These are phyloP conservation scores for Carex pumila DNA, from an alignment of 176 grass and related monocot species.

Conservation along the genomic window DNA sequence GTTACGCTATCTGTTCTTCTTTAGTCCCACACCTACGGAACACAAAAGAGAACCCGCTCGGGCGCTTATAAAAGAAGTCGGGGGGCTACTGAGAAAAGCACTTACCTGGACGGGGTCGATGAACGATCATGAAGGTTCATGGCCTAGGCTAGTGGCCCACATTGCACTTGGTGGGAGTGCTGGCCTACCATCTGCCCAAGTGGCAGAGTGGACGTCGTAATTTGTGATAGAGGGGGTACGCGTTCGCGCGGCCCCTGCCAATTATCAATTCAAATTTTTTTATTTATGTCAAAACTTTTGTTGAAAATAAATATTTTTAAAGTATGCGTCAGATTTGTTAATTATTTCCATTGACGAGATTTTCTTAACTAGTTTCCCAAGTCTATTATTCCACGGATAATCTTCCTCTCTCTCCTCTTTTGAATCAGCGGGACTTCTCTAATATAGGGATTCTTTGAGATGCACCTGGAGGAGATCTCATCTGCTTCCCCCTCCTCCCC, in stretches of 20 bases:
- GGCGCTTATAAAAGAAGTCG: not conserved
- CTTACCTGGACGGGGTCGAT: constrained; percentile 47
- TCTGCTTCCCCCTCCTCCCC: not conserved
- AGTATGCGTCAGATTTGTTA: not conserved
- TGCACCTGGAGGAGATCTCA: not conserved
- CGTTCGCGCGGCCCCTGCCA: too few relatives aligned
- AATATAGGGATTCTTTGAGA: not conserved
- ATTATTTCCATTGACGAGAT: not conserved
- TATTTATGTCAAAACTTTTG: too few relatives aligned
- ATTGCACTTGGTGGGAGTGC: constrained; percentile 23
- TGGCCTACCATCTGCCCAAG: constrained; percentile 25
- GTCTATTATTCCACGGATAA: too few relatives aligned
- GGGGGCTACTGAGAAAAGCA: not conserved
- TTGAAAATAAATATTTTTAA: too few relatives aligned
- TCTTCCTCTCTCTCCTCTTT: not conserved
- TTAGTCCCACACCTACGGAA: not conserved
- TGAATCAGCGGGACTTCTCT: not conserved
- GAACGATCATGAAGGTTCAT: constrained; percentile 29
- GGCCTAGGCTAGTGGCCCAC: constrained; percentile 26
- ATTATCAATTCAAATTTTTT: not conserved
- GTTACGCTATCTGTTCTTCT: not conserved
- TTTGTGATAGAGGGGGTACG: too few relatives aligned
- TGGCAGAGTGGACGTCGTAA: constrained; percentile 32
- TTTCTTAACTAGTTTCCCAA: too few relatives aligned
- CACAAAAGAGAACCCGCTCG: too few relatives aligned